Base-by-base conservation (phyloP, 768 basidiomycete genomes). In the Candolleomyces efflorescens region DNA sequence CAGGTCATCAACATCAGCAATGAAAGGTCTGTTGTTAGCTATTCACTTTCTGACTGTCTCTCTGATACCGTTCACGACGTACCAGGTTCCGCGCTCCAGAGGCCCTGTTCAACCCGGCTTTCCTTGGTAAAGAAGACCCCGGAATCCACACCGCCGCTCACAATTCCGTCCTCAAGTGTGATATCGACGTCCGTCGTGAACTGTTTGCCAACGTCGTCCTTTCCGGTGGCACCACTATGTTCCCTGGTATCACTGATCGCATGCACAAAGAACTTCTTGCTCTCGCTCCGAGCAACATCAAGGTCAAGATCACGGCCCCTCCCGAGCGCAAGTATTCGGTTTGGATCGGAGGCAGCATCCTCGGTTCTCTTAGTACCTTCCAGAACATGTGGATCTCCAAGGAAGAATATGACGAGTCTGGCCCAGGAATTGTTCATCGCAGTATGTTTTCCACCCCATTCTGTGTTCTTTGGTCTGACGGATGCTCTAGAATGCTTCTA, bases 81-180 rank as follows among this genome's bases (percentile, higher is more conserved):
- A 54, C 22, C 18, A 81, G 93, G 68, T 88, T 94, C 93, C 90
- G 93, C 71, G 88, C 90, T 56, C 92, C 93, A 64, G 93, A 96
- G 73, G 91, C 92, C 13, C 85, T 96, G 72, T 96, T 94, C 90
- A 89, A 93, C 77, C 93, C 93, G 56, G 79, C 87, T 20, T 85
- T 96, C 82, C 79, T 94, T 59, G 92, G 92, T 65, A 86, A 92
- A 53, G 94, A 96, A 76, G 83, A 89, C 58, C 80, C 86, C 59
- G 94, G 94, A 79, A 93, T 96, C 67, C 92, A 94, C 77, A 90
- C 94, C 79, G 92, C 90, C 53, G 89, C 88, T 12, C 82, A 84
- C 78, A 84, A 85, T 78, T 85, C 85, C 37, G 81, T 82, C 73
- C 76, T 74, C 72, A 81, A 80, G 71, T 81, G 80, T 65, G 68